Evolutionary conservation across 805 yeast species (phyloP).

Genomic region (Suhomyces xylopsoci): DNA sequence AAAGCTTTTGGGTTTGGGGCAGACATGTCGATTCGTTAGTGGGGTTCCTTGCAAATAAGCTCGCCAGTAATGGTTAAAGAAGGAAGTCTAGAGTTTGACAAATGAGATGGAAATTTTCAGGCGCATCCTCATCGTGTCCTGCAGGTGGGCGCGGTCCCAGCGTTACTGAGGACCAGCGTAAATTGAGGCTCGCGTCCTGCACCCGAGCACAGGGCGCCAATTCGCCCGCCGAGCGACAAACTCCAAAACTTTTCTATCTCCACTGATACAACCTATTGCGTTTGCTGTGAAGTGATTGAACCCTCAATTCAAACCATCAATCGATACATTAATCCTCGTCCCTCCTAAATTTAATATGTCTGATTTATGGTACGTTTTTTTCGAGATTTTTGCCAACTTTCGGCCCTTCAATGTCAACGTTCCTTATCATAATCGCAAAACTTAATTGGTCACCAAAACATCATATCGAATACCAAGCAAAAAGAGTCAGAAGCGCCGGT

Average conservation of each 20-base stretch:
- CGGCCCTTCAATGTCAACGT: background rate
- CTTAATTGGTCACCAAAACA: background rate
- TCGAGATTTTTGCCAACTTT: background rate
- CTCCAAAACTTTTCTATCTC: constrained; percentile 3
- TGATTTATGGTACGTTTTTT: constrained; percentile 67
- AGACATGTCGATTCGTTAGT: constrained; percentile 49
- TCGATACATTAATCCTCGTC: constrained; percentile 1
- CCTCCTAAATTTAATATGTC: constrained; percentile 45
- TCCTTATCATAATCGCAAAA: background rate
- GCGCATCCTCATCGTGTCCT: constrained; percentile 2
- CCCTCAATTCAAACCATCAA: constrained; percentile 3
- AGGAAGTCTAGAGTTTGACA: background rate
- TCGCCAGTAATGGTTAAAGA: constrained; percentile 17
- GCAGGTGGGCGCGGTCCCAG: background rate
- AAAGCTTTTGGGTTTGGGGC: constrained; percentile 97
- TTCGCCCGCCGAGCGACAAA: constrained; percentile 2
- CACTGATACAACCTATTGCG: background rate
- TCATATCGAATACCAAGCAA: background rate
- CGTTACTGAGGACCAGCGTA: background rate
- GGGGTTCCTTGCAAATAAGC: constrained; percentile 31
- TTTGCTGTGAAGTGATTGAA: constrained; percentile 1
- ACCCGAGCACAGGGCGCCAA: background rate
- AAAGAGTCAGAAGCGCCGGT: too few relatives aligned
- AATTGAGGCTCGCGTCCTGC: background rate
- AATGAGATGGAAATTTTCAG: background rate